phyloP scores from a whole-genome alignment of 441 rosid genomes.

The Flueggea neowawraea region DNA sequence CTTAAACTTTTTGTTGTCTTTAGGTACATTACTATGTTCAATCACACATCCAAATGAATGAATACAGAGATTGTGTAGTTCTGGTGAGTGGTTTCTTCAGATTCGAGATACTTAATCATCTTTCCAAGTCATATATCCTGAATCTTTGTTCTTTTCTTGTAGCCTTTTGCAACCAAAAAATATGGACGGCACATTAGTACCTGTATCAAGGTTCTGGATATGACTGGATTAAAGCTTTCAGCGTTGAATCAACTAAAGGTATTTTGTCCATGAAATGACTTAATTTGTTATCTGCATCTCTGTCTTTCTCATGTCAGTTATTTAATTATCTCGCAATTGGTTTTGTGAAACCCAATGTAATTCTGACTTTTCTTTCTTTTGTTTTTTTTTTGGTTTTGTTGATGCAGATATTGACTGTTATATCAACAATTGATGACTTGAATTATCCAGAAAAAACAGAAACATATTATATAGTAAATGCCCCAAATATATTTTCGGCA shows the following conservation, averaged over 20 bases:
- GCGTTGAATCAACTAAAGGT: slow-evolving; percentile 90
- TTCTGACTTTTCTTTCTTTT: neutral
- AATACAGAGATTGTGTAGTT: slow-evolving; percentile 80
- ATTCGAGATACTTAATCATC: neutral
- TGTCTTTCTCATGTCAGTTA: neutral
- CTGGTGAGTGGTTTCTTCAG: slow-evolving; percentile 50
- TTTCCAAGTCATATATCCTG: slow-evolving; percentile 11
- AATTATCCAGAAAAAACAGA: slow-evolving; percentile 96
- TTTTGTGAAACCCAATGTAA: too few relatives aligned
- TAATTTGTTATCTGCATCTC: neutral
- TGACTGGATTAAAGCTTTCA: slow-evolving; percentile 89
- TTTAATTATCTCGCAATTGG: too few relatives aligned
- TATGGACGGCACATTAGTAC: slow-evolving; percentile 76
- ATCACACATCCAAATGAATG: slow-evolving; percentile 96
- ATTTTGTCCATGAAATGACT: neutral
- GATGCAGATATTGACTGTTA: slow-evolving; percentile 74
- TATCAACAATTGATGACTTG: slow-evolving; percentile 81
- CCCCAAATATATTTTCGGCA: slow-evolving; percentile 86
- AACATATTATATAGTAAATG: slow-evolving; percentile 80
- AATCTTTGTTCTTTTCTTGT: slow-evolving; percentile 21
- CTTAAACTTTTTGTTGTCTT: slow-evolving; percentile 5
- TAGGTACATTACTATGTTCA: slow-evolving; percentile 89
- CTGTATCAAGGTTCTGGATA: slow-evolving; percentile 84
- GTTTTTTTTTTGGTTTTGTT: too few relatives aligned
- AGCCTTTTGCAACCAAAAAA: slow-evolving; percentile 82